Base-by-base conservation (phyloP, 1,284 basidiomycete species). In the Sporisorium iseilematis-ciliati region DNA sequence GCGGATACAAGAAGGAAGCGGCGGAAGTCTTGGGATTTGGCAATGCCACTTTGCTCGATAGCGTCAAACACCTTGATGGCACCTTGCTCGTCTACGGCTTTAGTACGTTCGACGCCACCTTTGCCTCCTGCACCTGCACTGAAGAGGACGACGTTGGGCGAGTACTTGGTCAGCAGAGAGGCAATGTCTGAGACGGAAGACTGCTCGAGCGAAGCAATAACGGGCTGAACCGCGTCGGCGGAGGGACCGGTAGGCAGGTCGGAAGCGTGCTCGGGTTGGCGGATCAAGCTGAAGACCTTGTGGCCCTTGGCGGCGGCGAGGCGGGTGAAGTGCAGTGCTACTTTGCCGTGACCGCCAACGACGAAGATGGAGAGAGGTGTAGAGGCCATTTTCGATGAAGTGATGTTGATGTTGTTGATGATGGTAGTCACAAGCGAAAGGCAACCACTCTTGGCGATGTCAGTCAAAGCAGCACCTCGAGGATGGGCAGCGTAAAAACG, bases 51-150 rank as follows among this genome's bases (percentile, higher is more conserved):
- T 2, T 75, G 84, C 79, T 92, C 90, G 65, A 92, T 87, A 0
- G 91, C 91, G 76, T 92, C 91, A 79, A 90, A 92, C 0, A 91
- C 89, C 84, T 92, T 92, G 59, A 92, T 77, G 0, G 91, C 91
- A 3, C 91, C 91, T 55, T 90, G 89, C 78, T 90, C 90, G 82
- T 93, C 92, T 11, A 93, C 91, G 25, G 87, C 88, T 73, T 89
- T 89, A 1, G 90, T 91, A 35, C 91, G 86, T 65, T 91, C 90
- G 11, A 87, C 85, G 0, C 89, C 75, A 7, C 90, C 91, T 77
- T 91, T 90, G 0, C 90, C 91, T 0, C 91, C 91, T 0, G 91
- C 90, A 2, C 92, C 92, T 0, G 91, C 91, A 21, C 89, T 86
- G 79, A 91, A 92, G 71, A 91, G 88, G 16, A 92, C 89, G 23